Evolutionary conservation across 2,329 filamentous ascomycete species (phyloP), one percentile per base, ranked within the genome.

Genomic region (Zarea fungicola): DNA sequence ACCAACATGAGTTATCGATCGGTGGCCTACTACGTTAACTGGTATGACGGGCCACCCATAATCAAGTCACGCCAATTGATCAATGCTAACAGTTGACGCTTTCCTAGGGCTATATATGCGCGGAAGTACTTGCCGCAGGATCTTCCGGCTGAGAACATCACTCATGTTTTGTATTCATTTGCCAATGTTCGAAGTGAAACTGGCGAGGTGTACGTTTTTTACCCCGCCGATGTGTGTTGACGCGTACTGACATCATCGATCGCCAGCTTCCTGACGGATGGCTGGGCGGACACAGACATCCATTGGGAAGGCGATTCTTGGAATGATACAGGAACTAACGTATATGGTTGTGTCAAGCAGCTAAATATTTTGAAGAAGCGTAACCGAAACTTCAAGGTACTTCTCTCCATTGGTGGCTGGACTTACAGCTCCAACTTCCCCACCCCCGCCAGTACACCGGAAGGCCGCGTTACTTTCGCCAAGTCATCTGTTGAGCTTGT

Each of bases 401-500:
- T 96, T 11, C 78, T 96, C 5, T 90, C 85, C 47, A 88, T 96
- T 53, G 91, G 91, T 53, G 92, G 92, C 43, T 96, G 90, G 90
- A 95, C 90, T 0, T 96, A 95, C 66, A 88, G 85, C 54, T 73
- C 79, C 65, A 93, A 95, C 70, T 95, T 96, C 67, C 77, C 80
- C n/a, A 71, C 69, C 23, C 86, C 89, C 0, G 85, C 85, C 1
- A 86, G 85, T 35, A 89, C 86, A 0, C 73, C 80, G 0, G 67
- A 77, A 21, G 89, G 89, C 8, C 80, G 90, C 7, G 72, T 75
- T 25, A 76, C 63, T 1, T 96, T 96, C 67, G 91, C 89, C 8
- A 72, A 77, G 43, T 81, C 80, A 23, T 84, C 87, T 28, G 85
- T 95, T 1, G 75, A 82, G 19, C 70, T 96, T 29, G 74, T 97